Base-by-base conservation (phyloP, 2,329 filamentous ascomycete genomes). In the Sporothrix curviconia region DNA sequence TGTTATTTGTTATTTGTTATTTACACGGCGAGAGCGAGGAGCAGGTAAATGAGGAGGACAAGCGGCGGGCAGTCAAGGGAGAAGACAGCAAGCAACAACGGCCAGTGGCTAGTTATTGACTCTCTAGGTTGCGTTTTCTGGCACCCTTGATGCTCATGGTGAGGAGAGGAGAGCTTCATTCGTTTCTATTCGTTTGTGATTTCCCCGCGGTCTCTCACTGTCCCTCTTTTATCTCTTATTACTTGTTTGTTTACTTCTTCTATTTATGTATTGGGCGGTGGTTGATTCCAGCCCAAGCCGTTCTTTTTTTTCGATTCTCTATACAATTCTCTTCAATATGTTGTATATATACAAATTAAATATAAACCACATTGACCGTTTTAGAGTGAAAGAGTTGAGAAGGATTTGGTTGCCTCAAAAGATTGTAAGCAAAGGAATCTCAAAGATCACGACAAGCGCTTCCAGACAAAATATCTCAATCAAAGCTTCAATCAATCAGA, bases 271-370 rank as follows among this genome's bases (percentile, higher is more conserved):
- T 40, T 37, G 42, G 43, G 34, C 32, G 24, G 15, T 24, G 52
- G 39, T 55, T 49, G 54, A 56, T 42, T 49, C 54, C 22, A 32
- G 11, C 39, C 34, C 34, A 32, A 7, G 9, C 24, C 25, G 19
- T 56, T 43, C 25, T 22, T 42, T 49, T 56, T 25, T 32, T 37
- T 17, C 37, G 25, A 36, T 55, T 39, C 7, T 39, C 11, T 37
- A 32, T 40, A 30, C 19, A 22, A 32, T 46, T 36, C 19, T 42
- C 12, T 36, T 6, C 19, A 37, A n/a, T 50, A 42, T 36, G 25
- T 25, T 42, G 54, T 49, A 56, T 28, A 47, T 47, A 56, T 37
- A 52, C 32, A 37, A 32, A 4, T 34, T 17, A 46, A 46, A 37
- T 37, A n/a, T 24, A 17, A 22, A 22, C 15, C 11, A 22, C 36